Base-by-base conservation (phyloP, 139 green algal genomes). In the Coelastrella sp. region DNA sequence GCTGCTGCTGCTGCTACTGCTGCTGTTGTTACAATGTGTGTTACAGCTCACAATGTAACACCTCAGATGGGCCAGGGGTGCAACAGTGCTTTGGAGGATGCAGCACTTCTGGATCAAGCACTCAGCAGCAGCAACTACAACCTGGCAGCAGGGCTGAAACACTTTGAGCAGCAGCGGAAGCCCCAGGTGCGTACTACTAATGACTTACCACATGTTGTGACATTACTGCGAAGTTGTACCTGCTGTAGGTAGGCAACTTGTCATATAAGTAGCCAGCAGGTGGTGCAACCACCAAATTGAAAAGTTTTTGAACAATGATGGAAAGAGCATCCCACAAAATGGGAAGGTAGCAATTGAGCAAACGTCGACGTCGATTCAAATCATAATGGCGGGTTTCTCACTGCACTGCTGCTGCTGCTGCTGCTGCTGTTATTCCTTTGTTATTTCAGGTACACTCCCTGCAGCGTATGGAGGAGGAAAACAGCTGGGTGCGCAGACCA, bases 21-120 rank as follows among this genome's bases (percentile, higher is more conserved):
- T n/a, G n/a, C n/a, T n/a, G n/a, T n/a, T n/a, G n/a, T n/a, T n/a
- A n/a, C n/a, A n/a, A n/a, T n/a, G n/a, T n/a, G 25, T 69, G 62
- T 37, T 45, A 0, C 67, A 60, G 69, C 34, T 41, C 69, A 78
- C n/a, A 41, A 62, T 40, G 69, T 78, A 15, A 78, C 41, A 0
- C 69, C 69, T 4, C 69, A 78, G 25, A 62, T 78, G 69, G 69
- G 69, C 40, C 69, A 78, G 41, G 69, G 69, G n/a, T 79, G 80
- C 80, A 86, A 86, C 80, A 86, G 80, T 38, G 80, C 64, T 32
- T 37, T 79, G 30, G 66, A 86, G 66, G 80, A 86, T 21, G 48
- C 34, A 9, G 5, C 5, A 2, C 25, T 86, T 32, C 34, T 79
- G 45, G 80, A 53, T 9, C 38, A 73, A 11, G 80, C 80, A 19